Evolutionary conservation across 495 filamentous ascomycete genomes (phyloP).

Genomic region (Podospora appendiculata): DNA sequence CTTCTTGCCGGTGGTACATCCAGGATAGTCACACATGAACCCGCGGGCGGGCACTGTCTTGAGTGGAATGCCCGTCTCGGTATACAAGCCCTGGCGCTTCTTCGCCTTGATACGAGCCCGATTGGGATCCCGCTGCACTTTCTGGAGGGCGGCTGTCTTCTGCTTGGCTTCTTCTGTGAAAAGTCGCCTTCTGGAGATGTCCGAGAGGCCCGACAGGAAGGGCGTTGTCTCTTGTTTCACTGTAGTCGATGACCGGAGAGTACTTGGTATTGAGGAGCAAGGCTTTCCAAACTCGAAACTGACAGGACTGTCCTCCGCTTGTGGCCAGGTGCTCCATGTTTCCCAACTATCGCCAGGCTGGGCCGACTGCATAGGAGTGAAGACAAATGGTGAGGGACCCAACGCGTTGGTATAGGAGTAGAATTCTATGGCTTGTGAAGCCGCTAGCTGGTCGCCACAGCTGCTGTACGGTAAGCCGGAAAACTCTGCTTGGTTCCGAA

Average conservation of each 20-base stretch:
- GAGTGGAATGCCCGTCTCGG: background rate
- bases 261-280: background rate
- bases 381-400: constrained; percentile 1
- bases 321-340: constrained; percentile 7
- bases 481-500: constrained; percentile 7
- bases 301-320: constrained; percentile 15
- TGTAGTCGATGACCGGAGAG: background rate
- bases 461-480: background rate
- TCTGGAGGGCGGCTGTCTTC: constrained; percentile 26
- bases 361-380: constrained; percentile 3
- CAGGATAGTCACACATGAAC: constrained; percentile 9
- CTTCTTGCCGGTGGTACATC: constrained; percentile 28
- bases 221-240: background rate
- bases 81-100: background rate
- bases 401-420: constrained; percentile 7
- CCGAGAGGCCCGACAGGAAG: background rate
- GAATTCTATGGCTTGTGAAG: constrained; percentile 11
- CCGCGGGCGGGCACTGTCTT: constrained; percentile 14
- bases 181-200: constrained; percentile 4
- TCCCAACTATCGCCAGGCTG: constrained; percentile 3
- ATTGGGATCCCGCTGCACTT: constrained; percentile 11
- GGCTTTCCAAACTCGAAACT: constrained; percentile 4
- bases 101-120: background rate
- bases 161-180: constrained; percentile 22
- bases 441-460: constrained; percentile 2